phyloP scores from a whole-genome alignment of 352 stramenopile genomes.

The Pythium aquatile region DNA sequence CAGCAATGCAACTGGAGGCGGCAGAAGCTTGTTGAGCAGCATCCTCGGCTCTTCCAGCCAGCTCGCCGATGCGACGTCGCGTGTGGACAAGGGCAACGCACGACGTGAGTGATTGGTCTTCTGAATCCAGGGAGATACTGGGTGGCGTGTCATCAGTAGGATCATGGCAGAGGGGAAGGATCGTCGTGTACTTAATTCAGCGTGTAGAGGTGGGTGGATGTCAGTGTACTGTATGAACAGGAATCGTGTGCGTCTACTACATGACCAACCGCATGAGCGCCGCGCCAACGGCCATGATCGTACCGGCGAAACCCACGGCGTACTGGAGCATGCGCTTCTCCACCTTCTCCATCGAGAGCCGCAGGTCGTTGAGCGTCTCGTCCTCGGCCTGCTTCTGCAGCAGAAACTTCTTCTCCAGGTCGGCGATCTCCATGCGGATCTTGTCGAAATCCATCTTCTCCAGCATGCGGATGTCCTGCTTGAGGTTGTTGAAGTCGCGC shows the following conservation, averaged over 20 bases:
- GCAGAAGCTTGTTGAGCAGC: constrained; percentile 44
- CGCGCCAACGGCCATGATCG: constrained; percentile 83
- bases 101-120: constrained; percentile 22
- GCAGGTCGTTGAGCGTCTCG: constrained; percentile 83
- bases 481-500: constrained; percentile 88
- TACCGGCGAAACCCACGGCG: constrained; percentile 82
- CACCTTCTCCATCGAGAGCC: constrained; percentile 87
- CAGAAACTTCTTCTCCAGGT: constrained; percentile 89
- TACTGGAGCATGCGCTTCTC: constrained; percentile 90
- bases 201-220: background rate
- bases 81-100: constrained; percentile 48
- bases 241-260: constrained; percentile 26
- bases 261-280: constrained; percentile 74
- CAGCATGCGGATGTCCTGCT: constrained; percentile 89
- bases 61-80: constrained; percentile 62
- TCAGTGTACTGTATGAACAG: background rate
- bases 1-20: constrained; percentile 18
- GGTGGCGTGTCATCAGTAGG: too few relatives aligned
- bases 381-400: constrained; percentile 88
- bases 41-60: constrained; percentile 70
- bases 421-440: constrained; percentile 83
- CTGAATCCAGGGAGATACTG: background rate
- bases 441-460: constrained; percentile 91
- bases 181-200: constrained; percentile 8
- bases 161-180: background rate